These are phyloP conservation scores for Trichosporon sp. DNA, from an alignment of 1,284 basidiomycete genomes.

Conservation along the genomic window DNA sequence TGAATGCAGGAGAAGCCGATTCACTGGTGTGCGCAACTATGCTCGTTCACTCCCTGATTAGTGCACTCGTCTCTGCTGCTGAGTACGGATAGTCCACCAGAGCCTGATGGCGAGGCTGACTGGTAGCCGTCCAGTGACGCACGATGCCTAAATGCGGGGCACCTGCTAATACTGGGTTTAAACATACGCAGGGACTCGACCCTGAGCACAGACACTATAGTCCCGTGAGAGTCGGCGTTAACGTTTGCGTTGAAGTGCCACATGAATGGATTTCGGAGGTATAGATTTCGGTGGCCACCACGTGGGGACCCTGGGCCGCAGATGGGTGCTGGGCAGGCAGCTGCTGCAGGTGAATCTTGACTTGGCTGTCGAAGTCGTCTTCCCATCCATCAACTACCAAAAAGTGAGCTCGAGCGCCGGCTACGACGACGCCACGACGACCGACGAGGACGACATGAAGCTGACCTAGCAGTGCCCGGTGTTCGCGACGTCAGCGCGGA, in stretches of 20 bases:
- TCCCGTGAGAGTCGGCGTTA: conserved; percentile 1
- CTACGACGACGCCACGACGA: conserved; percentile 11
- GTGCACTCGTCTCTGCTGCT: too few species aligned
- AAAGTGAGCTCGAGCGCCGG: conserved; percentile 16
- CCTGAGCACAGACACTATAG: background rate
- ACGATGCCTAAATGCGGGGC: background rate
- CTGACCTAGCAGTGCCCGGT: conserved; percentile 18
- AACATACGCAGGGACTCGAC: background rate
- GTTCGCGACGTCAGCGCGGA: conserved; percentile 58
- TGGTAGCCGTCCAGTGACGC: too few species aligned
- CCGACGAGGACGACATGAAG: conserved; percentile 16
- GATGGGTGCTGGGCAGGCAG: background rate
- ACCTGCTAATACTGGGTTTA: background rate
- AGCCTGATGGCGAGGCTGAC: too few species aligned
- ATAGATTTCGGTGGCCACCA: conserved; percentile 5
- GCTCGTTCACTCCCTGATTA: too few species aligned
- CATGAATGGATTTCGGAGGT: background rate
- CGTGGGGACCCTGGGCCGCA: background rate
- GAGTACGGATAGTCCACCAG: too few species aligned
- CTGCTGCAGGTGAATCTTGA: conserved; percentile 19
- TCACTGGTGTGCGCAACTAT: too few species aligned
- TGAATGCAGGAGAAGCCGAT: too few species aligned
- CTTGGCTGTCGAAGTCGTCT: conserved; percentile 19
- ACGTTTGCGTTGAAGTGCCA: background rate
- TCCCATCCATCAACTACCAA: conserved; percentile 20